phyloP scores from a whole-genome alignment of 2,329 filamentous ascomycete species.

The Davidsoniella virescens region DNA sequence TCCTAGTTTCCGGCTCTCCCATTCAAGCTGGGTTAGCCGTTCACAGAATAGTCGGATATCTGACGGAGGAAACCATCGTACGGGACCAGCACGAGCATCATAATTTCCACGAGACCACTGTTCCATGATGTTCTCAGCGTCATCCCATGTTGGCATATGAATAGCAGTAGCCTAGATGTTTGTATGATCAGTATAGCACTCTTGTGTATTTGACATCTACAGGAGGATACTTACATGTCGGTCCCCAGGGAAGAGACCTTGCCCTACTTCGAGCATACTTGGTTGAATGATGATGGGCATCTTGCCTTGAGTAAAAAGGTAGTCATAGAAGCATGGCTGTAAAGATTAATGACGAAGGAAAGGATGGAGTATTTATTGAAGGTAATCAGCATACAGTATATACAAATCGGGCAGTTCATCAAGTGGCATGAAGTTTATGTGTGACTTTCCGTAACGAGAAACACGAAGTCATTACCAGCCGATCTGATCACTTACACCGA shows the following conservation, averaged over 20 bases:
- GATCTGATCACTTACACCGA: too few relatives aligned
- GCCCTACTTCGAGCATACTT: slow-evolving; percentile 6
- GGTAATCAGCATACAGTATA: background rate
- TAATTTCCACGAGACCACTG: too few relatives aligned
- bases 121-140: background rate
- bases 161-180: background rate
- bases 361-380: background rate
- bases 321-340: background rate
- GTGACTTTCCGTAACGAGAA: too few relatives aligned
- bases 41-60: background rate
- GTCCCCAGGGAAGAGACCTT: slow-evolving; percentile 3
- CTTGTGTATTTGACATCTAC: background rate
- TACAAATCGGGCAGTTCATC: background rate
- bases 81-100: background rate
- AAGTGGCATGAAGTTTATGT: too few relatives aligned
- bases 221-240: slow-evolving; percentile 1
- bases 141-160: background rate
- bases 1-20: slow-evolving; percentile 1
- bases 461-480: too few relatives aligned
- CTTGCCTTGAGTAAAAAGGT: background rate
- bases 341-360: background rate
- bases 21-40: slow-evolving; percentile 3
- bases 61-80: background rate
- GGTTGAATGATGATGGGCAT: slow-evolving; percentile 6
- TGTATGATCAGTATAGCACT: background rate